Base-by-base conservation (phyloP, 164 flowering plant genomes). In the Magnolia changhungtana region DNA sequence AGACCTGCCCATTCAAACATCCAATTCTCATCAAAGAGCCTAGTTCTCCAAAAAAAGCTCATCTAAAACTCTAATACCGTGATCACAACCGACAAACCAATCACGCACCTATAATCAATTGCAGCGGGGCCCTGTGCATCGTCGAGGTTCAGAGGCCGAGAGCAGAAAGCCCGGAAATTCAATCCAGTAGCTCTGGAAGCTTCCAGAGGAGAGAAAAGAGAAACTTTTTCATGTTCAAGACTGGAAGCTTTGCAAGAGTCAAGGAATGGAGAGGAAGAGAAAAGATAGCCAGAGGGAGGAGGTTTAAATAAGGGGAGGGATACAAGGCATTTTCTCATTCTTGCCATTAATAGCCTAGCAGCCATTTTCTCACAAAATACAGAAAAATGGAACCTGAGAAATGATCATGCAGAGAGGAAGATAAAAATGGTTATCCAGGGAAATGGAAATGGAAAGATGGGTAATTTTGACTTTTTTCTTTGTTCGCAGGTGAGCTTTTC, bases 1-100 rank as follows among this genome's bases (percentile, higher is more conserved):
- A 75, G 96, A 88, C 74, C 98, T 93, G 87, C 67, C 74, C 37
- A 24, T 75, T 10, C 49, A 63, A 19, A 27, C 8, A 71, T 7
- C 45, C 10, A 63, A 10, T 3, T n/a, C 2, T n/a, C 2, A 37
- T 16, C 8, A 20, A 31, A 37, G n/a, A 73, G 20, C 11, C 14
- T 51, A 55, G 13, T 55, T 9, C 18, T 55, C 61, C 4, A 5
- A 37, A 37, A 37, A 37, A 37, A 37, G 45, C 6, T 16, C 50
- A 45, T 45, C 13, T 69, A 16, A 69, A 69, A 69, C 73, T 4
- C 73, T 8, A n/a, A 20, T 13, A 64, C 67, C 3, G 5, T 8
- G 27, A 27, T 19, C 13, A 59, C 76, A 55, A 16, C 13, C 61
- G 16, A 55, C 3, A 9, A 55, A 16, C 61, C 7, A 52, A 27